These are phyloP conservation scores for Salix udensis DNA, from an alignment of 345 rosid genomes.

Conservation along the genomic window DNA sequence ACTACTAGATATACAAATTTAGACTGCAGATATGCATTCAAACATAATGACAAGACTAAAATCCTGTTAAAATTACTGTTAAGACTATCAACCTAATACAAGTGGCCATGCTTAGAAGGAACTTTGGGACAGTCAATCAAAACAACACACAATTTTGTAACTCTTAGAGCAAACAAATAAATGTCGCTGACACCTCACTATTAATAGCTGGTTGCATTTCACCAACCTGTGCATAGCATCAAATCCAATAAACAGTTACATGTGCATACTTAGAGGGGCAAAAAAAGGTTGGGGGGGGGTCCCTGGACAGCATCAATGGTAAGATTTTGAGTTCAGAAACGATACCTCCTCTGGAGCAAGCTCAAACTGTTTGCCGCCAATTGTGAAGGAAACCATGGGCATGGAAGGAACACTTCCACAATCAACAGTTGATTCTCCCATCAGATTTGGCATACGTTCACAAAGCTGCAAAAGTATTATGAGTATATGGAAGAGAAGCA, in stretches of 20 bases:
- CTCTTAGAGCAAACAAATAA: too few relatives aligned
- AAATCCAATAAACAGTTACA: not conserved
- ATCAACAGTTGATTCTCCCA: slow-evolving; percentile 27
- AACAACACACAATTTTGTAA: not conserved
- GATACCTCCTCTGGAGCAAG: slow-evolving; percentile 27
- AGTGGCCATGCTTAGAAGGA: not conserved
- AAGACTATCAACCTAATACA: not conserved
- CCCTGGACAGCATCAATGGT: not conserved
- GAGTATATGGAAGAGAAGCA: not conserved
- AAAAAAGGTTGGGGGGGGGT: not conserved
- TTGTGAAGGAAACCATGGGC: slow-evolving; percentile 27
- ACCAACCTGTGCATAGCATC: not conserved
- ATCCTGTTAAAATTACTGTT: not conserved
- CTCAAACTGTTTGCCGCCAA: slow-evolving; percentile 18
- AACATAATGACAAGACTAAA: not conserved
- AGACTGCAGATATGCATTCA: not conserved
- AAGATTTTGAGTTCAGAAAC: not conserved
- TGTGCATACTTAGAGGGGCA: not conserved
- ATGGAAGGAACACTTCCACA: slow-evolving; percentile 24
- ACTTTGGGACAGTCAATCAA: not conserved
- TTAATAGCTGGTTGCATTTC: not conserved
- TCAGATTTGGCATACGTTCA: slow-evolving; percentile 22
- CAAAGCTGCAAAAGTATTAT: slow-evolving; percentile 15
- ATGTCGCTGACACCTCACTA: not conserved
- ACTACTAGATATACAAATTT: not conserved